Evolutionary conservation across 1,139 yeast species (phyloP).

Genomic region (Chernovozyma sophiae-reginae): DNA sequence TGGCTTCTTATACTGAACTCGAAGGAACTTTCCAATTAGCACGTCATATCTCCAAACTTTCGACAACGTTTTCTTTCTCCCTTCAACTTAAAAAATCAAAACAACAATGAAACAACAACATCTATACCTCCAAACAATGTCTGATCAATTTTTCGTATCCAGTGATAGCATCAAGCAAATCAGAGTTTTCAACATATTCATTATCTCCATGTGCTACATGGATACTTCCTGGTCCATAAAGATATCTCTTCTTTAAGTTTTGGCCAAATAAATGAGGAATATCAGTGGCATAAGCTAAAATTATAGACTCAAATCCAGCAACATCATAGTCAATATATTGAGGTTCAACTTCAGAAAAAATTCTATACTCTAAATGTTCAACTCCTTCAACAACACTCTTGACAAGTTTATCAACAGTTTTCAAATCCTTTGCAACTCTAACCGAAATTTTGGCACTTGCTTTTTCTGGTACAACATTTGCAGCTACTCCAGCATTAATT

Average conservation of each 20-base stretch:
- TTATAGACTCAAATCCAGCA: conserved; percentile 57
- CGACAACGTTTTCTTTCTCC: too few species aligned
- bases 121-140: not conserved
- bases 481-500: conserved; percentile 57
- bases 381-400: conserved; percentile 27
- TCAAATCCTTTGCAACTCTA: conserved; percentile 51
- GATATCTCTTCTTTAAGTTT: conserved; percentile 39
- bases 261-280: conserved; percentile 48
- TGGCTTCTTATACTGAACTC: too few species aligned
- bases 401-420: conserved; percentile 32
- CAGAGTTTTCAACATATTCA: conserved; percentile 51
- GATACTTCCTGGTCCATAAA: conserved; percentile 70
- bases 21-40: too few species aligned
- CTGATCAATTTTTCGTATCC: conserved; percentile 47
- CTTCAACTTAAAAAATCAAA: too few species aligned
- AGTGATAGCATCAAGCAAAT: conserved; percentile 48
- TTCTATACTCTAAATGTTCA: conserved; percentile 23
- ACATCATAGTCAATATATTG: conserved; percentile 54
- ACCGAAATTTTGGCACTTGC: conserved; percentile 50
- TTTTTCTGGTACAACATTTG: conserved; percentile 60
- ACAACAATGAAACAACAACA: too few species aligned
- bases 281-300: conserved; percentile 62
- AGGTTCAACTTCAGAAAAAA: conserved; percentile 26
- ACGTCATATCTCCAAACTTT: too few species aligned
- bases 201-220: conserved; percentile 62